phyloP scores from a whole-genome alignment of 169 alveolate species.

The Eimeria necatrix region DNA sequence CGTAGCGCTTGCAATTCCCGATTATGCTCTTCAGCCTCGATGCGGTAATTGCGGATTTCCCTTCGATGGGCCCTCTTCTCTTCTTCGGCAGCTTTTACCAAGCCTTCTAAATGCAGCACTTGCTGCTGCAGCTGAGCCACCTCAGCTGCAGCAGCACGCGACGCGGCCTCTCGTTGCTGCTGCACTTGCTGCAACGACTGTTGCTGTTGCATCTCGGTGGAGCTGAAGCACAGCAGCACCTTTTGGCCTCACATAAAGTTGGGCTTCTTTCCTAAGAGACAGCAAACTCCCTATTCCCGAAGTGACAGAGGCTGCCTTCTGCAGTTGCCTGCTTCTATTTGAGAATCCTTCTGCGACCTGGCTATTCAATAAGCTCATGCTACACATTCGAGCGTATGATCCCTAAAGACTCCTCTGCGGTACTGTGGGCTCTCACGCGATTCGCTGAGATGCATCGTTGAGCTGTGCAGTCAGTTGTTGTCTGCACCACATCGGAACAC shows the following conservation, averaged over 20 bases:
- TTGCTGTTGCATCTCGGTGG: constrained; percentile 63
- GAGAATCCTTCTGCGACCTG: neutral
- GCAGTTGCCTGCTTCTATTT: neutral
- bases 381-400: no score
- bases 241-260: neutral
- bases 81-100: constrained; percentile 38
- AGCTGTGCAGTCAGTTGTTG: constrained; percentile 53
- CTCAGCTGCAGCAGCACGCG: constrained; percentile 45
- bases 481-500: constrained; percentile 21
- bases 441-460: constrained; percentile 54
- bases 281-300: neutral
- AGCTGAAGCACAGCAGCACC: constrained; percentile 18
- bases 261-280: neutral
- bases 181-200: constrained; percentile 57
- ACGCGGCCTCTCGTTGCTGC: constrained; percentile 52
- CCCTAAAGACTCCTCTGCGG: neutral
- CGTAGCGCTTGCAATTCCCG: neutral
- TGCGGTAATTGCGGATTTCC: constrained; percentile 50
- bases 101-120: constrained; percentile 20
- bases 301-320: neutral
- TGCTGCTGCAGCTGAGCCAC: constrained; percentile 51
- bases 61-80: constrained; percentile 20
- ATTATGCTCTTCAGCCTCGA: constrained; percentile 19
- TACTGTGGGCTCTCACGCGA: constrained; percentile 55
- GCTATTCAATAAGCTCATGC: no score